Base-by-base conservation (phyloP, 2,329 filamentous ascomycete species). In the Ophiostoma pallidulum region DNA sequence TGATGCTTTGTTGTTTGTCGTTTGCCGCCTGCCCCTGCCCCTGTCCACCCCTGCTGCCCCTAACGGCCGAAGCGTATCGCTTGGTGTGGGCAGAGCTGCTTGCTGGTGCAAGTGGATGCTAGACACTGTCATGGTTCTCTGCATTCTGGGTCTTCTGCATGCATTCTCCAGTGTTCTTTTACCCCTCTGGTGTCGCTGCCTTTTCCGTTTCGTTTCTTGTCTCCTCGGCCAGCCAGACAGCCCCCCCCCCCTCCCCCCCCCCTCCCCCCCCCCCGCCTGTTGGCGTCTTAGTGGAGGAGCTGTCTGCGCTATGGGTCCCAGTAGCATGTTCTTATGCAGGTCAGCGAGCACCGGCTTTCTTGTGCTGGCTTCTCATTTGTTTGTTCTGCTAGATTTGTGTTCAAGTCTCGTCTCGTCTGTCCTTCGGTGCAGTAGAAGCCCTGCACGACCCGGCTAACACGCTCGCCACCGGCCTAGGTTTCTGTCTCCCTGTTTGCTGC, bases 331-430 rank as follows among this genome's bases (percentile, higher is more conserved):
- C 33, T 48, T 40, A 44, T 48, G 41, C 47, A 48, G 35, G 47
- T 40, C 28, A 48, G 35, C 44, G 7, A 44, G 20, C 42, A 38
- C 42, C 40, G 39, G 31, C 12, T 57, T 60, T 60, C 58, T 59
- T 40, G 16, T 29, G 16, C 47, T 40, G 22, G n/a, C 28, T 35
- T 44, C 35, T 43, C 26, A 48, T 46, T 33, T 47, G 37, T 36
- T 36, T 29, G 13, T 16, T 40, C 14, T 32, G 19, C 20, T 16
- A 14, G 12, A 7, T 41, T 13, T 19, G 18, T 18, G 5, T 33
- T 33, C 10, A 4, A 4, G 13, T 32, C n/a, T n/a, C 20, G 18
- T n/a, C 18, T 35, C 9, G 10, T 35, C 32, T 22, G 26, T 13
- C 4, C 10, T 38, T 38, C 9, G 13, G 35, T 38, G 19, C 19